Percentiles rank a stretch among this genome's conserved stretches.
Evolutionary conservation across 2,329 filamentous ascomycete species (phyloP).

Genomic region (Fusarium keratoplasticum): DNA sequence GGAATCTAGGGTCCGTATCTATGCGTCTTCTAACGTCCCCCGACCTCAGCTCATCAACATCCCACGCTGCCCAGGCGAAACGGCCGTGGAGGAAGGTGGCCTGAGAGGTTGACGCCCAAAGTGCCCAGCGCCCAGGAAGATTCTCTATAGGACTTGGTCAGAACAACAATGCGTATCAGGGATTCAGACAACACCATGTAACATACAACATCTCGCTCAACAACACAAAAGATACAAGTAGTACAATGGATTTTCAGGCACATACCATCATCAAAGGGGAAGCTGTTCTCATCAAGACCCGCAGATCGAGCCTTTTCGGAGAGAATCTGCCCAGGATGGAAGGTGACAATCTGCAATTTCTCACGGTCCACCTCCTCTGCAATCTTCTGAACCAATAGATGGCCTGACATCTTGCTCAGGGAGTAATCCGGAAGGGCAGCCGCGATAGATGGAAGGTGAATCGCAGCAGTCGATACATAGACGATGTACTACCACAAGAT

Average conservation of each 20-base stretch:
- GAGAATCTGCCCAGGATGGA: not conserved
- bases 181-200: not conserved
- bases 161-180: not conserved
- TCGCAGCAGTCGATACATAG: not conserved
- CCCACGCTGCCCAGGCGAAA: not conserved
- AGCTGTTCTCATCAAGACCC: not conserved
- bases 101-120: not conserved
- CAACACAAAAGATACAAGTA: not conserved
- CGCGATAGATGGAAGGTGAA: not conserved
- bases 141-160: not conserved
- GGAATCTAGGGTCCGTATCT: not conserved
- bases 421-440: not conserved
- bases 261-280: not conserved
- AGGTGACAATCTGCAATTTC: not conserved
- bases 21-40: not conserved
- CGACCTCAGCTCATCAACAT: not conserved
- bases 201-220: not conserved
- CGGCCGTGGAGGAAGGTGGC: not conserved
- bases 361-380: not conserved
- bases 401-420: not conserved
- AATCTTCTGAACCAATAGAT: not conserved
- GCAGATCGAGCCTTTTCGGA: not conserved
- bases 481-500: too few relatives aligned
- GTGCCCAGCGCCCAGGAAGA: not conserved
- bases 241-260: rapidly evolving